These are phyloP conservation scores for Sordaria brevicollis DNA, from an alignment of 495 filamentous ascomycete species.

Conservation along the genomic window DNA sequence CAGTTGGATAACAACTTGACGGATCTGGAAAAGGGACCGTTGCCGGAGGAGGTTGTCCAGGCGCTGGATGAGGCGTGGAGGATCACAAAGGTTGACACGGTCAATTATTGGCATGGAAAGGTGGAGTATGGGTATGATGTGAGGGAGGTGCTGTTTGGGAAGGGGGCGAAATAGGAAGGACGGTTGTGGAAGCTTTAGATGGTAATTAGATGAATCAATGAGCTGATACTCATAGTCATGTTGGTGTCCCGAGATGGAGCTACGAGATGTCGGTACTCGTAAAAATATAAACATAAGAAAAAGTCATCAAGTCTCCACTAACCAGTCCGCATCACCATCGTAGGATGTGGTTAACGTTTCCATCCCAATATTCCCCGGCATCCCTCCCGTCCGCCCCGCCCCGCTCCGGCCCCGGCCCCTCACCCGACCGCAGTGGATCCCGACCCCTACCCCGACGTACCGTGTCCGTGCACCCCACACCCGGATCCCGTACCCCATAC, in stretches of 20 bases:
- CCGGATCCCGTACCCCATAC: background rate
- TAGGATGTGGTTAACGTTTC: too few species aligned
- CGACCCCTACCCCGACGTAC: too few species aligned
- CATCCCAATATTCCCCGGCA: too few species aligned
- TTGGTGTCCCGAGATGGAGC: too few species aligned
- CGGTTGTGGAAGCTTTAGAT: background rate
- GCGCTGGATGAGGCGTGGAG: constrained; percentile 70
- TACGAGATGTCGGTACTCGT: background rate
- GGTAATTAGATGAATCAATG: background rate
- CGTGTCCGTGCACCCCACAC: background rate
- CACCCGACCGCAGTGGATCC: too few species aligned
- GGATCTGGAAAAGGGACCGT: constrained; percentile 73
- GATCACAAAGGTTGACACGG: constrained; percentile 53
- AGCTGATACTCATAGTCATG: background rate
- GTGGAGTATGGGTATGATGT: constrained; percentile 69
- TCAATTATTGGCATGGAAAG: constrained; percentile 69
- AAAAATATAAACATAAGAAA: background rate
- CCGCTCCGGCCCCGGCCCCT: background rate
- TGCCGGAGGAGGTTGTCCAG: constrained; percentile 75
- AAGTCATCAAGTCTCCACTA: too few species aligned
- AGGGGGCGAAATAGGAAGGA: constrained; percentile 20
- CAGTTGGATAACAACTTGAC: constrained; percentile 70
- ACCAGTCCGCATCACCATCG: background rate
- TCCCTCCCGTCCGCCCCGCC: background rate
- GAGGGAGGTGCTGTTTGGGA: constrained; percentile 49